phyloP scores from a whole-genome alignment of 257 asterid genomes.

The Nicotiana knightiana region DNA sequence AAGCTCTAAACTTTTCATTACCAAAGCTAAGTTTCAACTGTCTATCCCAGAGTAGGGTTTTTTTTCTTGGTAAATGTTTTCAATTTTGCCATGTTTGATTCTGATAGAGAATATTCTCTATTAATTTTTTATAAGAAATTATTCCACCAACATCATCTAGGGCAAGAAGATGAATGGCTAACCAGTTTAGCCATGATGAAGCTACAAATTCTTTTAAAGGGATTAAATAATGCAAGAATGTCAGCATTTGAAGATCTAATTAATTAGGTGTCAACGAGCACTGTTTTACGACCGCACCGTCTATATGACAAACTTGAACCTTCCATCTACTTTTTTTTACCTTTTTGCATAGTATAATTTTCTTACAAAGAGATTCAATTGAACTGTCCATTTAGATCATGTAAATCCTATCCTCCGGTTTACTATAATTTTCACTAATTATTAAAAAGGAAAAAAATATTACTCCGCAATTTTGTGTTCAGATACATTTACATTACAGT shows the following conservation, averaged over 20 bases:
- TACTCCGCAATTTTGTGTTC: neutral
- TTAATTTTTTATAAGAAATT: neutral
- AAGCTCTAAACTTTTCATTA: neutral
- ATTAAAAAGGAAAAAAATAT: neutral
- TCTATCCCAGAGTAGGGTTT: neutral
- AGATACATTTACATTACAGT: neutral
- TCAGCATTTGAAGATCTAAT: too few species aligned
- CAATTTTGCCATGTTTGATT: neutral
- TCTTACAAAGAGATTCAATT: neutral
- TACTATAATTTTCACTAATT: neutral
- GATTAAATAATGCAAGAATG: too few species aligned
- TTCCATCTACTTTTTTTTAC: too few species aligned
- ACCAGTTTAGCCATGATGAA: neutral
- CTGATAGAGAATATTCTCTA: neutral
- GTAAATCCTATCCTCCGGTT: neutral
- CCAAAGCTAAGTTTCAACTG: neutral
- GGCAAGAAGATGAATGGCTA: neutral
- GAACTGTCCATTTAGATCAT: neutral
- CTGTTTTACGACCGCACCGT: too few species aligned
- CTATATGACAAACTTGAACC: too few species aligned
- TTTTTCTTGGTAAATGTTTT: neutral
- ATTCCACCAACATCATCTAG: neutral
- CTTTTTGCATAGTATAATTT: neutral
- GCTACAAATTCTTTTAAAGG: too few species aligned
- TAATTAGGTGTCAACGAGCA: too few species aligned